Percentiles rank a stretch among this genome's conserved stretches.
Conservation (phyloP, 1,284 basidiomycete species). For the Apiotrichum brassicae region DNA sequence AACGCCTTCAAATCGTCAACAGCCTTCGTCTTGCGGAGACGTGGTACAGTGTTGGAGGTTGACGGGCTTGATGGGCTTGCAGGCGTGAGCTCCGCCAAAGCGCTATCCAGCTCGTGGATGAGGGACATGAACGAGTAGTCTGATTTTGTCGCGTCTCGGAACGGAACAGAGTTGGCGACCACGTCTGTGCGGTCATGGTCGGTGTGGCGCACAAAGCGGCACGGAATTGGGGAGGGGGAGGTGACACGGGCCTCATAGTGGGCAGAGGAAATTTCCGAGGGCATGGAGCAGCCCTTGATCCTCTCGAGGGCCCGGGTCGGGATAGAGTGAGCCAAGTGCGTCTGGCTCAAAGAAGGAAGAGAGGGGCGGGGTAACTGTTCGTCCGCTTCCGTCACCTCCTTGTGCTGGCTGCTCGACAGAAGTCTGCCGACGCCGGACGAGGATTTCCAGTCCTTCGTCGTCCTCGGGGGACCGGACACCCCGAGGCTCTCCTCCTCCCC, state of each 20-base stretch:
- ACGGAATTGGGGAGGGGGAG: background rate
- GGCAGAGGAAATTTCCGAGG: constrained; percentile 10
- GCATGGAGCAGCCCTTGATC: constrained; percentile 1
- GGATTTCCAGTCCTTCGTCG: background rate
- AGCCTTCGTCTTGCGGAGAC: too few species aligned
- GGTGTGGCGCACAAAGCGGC: background rate
- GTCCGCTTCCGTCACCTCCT: background rate
- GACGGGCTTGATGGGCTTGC: too few species aligned
- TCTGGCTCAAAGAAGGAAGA: constrained; percentile 1
- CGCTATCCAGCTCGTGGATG: too few species aligned
- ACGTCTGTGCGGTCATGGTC: too few species aligned
- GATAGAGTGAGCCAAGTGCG: constrained; percentile 8
- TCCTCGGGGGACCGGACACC: background rate
- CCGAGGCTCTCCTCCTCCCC: constrained; percentile 14
- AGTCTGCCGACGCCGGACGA: background rate
- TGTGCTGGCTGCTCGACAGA: background rate
- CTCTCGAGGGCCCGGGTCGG: constrained; percentile 1
- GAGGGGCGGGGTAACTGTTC: background rate
- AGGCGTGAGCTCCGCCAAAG: too few species aligned
- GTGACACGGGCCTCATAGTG: background rate
- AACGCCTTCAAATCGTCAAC: too few species aligned
- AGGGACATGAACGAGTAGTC: too few species aligned
- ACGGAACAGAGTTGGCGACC: too few species aligned
- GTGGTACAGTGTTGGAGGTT: too few species aligned
- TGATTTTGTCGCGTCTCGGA: too few species aligned